A percentile compares a stretch with the other conserved stretches of the same genome.
Conservation (phyloP, 495 filamentous ascomycete species). For the Penicillium soppii region DNA sequence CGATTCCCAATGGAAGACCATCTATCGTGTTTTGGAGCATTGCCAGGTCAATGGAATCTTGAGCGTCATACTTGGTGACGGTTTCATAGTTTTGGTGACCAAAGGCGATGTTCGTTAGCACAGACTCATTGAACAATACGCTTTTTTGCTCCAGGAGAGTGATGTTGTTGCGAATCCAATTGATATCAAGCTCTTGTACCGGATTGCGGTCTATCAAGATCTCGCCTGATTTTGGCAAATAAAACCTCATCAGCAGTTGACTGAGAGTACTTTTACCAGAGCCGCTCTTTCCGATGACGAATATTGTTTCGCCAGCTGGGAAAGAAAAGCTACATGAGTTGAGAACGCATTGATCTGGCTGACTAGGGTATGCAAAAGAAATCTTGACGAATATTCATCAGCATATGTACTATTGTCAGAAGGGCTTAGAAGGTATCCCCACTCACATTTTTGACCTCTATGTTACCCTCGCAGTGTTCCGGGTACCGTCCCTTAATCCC, state of each 20-base stretch:
- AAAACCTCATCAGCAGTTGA: slow-evolving; percentile 76
- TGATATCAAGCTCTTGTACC: slow-evolving; percentile 59
- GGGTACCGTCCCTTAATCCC: slow-evolving; percentile 30
- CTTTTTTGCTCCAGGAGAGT: slow-evolving; percentile 83
- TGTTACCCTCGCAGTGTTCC: slow-evolving; percentile 57
- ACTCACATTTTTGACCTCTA: slow-evolving; percentile 70
- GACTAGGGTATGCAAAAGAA: slow-evolving; percentile 81
- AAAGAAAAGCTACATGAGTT: slow-evolving; percentile 64
- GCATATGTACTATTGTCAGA: no score
- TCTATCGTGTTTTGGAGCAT: slow-evolving; percentile 71
- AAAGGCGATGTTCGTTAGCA: slow-evolving; percentile 79
- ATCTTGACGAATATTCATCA: slow-evolving; percentile 39
- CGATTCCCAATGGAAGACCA: slow-evolving; percentile 67
- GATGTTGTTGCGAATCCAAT: slow-evolving; percentile 77
- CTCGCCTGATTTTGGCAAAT: slow-evolving; percentile 61
- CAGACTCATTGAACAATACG: slow-evolving; percentile 79
- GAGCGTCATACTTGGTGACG: slow-evolving; percentile 54
- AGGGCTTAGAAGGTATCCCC: no score
- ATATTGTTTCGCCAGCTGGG: slow-evolving; percentile 69
- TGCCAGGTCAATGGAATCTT: slow-evolving; percentile 56
- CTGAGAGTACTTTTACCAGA: slow-evolving; percentile 92
- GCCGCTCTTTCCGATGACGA: slow-evolving; percentile 82
- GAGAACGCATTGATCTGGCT: slow-evolving; percentile 61
- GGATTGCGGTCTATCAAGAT: slow-evolving; percentile 68
- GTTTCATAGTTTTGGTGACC: slow-evolving; percentile 52